Percentiles rank a stretch among this genome's conserved stretches.
phyloP scores from a whole-genome alignment of 257 asterid species.

The Scutellaria galericulata region DNA sequence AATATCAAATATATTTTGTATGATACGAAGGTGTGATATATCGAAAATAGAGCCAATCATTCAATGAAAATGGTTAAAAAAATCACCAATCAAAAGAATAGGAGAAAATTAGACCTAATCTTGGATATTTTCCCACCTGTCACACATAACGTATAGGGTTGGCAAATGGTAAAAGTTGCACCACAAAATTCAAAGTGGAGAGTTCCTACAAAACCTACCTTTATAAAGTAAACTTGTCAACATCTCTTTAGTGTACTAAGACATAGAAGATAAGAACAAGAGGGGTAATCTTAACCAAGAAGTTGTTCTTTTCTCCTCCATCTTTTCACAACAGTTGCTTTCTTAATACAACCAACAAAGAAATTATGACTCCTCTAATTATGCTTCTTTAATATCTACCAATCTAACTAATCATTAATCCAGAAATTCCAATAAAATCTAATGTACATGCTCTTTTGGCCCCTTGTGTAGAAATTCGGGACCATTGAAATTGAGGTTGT shows the following conservation, averaged over 20 bases:
- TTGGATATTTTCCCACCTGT: slow-evolving; percentile 26
- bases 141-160: slow-evolving; percentile 24
- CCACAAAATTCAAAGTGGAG: slow-evolving; percentile 34
- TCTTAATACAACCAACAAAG: slow-evolving; percentile 23
- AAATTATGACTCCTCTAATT: background rate
- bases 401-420: slow-evolving; percentile 31
- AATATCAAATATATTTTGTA: too few relatives aligned
- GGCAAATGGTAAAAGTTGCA: slow-evolving; percentile 37
- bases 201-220: slow-evolving; percentile 32
- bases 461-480: slow-evolving; percentile 26
- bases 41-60: too few relatives aligned
- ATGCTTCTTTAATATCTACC: slow-evolving; percentile 23
- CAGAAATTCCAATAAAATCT: slow-evolving; percentile 25
- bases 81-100: background rate
- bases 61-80: too few relatives aligned
- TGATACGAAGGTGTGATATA: too few relatives aligned
- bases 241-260: slow-evolving; percentile 9
- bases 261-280: slow-evolving; percentile 34
- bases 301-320: slow-evolving; percentile 19
- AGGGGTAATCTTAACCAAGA: slow-evolving; percentile 35
- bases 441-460: slow-evolving; percentile 24
- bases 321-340: slow-evolving; percentile 31
- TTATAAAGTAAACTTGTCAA: slow-evolving; percentile 25
- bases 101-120: background rate
- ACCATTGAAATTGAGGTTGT: slow-evolving; percentile 30